phyloP scores from a whole-genome alignment of 2,329 filamentous ascomycete genomes.

The Hypomyces perniciosus region DNA sequence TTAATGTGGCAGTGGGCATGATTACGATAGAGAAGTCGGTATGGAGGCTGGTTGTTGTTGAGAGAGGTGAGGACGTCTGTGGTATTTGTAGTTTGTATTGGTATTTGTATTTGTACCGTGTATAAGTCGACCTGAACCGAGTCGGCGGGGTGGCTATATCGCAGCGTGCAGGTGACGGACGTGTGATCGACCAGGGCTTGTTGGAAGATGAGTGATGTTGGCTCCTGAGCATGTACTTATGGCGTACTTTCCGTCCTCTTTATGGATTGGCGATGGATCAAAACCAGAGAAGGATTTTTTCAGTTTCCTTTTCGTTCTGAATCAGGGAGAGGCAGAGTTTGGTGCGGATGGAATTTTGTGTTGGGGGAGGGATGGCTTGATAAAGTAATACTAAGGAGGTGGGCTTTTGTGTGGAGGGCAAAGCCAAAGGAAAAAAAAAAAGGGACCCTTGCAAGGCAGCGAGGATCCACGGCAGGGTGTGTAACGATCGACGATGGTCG shows the following conservation, averaged over 20 bases:
- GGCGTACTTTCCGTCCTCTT: background rate
- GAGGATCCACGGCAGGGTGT: slow-evolving; percentile 12
- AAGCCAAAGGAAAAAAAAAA: background rate
- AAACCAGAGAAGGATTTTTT: too few relatives aligned
- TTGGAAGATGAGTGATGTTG: background rate
- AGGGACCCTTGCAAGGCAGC: slow-evolving; percentile 10
- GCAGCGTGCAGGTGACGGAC: slow-evolving; percentile 6
- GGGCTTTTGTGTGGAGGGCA: background rate
- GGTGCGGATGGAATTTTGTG: background rate
- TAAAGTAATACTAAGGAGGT: background rate
- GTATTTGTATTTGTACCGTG: slow-evolving; percentile 5
- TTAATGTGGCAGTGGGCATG: slow-evolving; percentile 10
- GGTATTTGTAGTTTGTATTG: slow-evolving; percentile 7
- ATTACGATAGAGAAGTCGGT: background rate
- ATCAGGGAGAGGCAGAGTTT: too few relatives aligned
- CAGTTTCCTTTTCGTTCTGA: too few relatives aligned
- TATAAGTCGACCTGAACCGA: background rate
- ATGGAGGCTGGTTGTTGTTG: background rate
- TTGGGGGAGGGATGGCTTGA: background rate
- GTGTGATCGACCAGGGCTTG: slow-evolving; percentile 2
- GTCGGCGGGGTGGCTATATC: slow-evolving; percentile 7
- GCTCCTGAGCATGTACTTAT: background rate
- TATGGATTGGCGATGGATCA: too few relatives aligned
- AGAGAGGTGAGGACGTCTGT: background rate
- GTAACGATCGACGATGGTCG: slow-evolving; percentile 8